Conservation (phyloP, 257 asterid species). For the Verbascum thapsus region DNA sequence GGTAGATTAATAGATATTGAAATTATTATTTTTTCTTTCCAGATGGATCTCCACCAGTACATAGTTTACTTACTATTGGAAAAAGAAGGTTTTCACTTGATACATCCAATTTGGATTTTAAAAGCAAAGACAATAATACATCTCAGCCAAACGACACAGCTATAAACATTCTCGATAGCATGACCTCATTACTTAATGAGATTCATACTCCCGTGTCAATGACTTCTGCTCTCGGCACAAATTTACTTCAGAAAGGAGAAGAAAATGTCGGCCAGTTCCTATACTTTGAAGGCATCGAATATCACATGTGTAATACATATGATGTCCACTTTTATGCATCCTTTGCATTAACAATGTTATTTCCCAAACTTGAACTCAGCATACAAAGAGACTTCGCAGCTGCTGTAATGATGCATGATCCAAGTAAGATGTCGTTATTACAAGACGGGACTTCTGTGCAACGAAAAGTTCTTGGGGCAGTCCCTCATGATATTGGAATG, state of each 20-base stretch:
- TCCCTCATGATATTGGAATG: constrained; percentile 98
- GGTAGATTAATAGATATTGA: constrained; percentile 6
- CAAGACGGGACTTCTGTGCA: constrained; percentile 65
- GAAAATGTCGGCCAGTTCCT: constrained; percentile 93
- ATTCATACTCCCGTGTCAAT: constrained; percentile 59
- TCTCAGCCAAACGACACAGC: constrained; percentile 64
- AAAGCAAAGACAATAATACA: constrained; percentile 16
- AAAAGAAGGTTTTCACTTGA: constrained; percentile 64
- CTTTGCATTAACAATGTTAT: constrained; percentile 69
- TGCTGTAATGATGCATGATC: constrained; percentile 98
- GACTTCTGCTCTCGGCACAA: constrained; percentile 74
- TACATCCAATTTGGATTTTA: constrained; percentile 39
- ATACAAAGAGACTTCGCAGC: constrained; percentile 94
- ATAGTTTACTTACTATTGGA: constrained; percentile 55
- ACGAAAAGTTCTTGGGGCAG: constrained; percentile 89
- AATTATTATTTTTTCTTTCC: constrained; percentile 17
- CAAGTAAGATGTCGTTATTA: constrained; percentile 58
- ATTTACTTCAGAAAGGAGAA: constrained; percentile 72
- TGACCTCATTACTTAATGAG: constrained; percentile 67
- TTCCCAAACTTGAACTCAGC: constrained; percentile 91
- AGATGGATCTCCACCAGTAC: constrained; percentile 90
- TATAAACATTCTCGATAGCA: constrained; percentile 68
- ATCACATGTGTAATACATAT: constrained; percentile 91
- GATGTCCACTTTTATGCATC: constrained; percentile 96
- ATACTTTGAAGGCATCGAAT: constrained; percentile 94